phyloP scores from a whole-genome alignment of 2,329 filamentous ascomycete species.

The Colletotrichum eremochloae region DNA sequence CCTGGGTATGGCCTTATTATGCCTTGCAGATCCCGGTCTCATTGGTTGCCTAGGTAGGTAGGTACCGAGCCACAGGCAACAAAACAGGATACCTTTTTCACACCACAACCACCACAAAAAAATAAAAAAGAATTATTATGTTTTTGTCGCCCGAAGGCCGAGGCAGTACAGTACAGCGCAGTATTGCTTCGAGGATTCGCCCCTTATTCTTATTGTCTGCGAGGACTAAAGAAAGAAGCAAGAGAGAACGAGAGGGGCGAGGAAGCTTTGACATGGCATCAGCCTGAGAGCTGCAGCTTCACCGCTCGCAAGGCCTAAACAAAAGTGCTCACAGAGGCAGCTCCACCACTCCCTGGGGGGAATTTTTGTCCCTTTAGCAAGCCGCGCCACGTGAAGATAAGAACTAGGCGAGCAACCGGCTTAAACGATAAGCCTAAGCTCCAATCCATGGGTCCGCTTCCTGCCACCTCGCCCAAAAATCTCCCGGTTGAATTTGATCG shows the following conservation, averaged over 20 bases:
- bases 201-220: not conserved
- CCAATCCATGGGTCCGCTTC: conserved; percentile 35
- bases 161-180: not conserved
- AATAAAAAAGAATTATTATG: too few relatives aligned
- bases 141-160: not conserved
- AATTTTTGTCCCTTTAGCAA: conserved; percentile 8
- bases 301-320: conserved; percentile 21
- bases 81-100: too few relatives aligned
- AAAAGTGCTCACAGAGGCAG: conserved; percentile 17
- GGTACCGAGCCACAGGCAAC: too few relatives aligned
- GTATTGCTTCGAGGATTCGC: not conserved
- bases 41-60: not conserved
- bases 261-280: conserved; percentile 3
- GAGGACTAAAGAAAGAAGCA: not conserved
- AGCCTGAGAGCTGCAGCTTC: conserved; percentile 29
- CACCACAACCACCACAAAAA: too few relatives aligned
- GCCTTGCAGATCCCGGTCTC: conserved; percentile 4
- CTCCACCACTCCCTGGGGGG: not conserved
- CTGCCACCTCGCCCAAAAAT: conserved; percentile 42
- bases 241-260: not conserved
- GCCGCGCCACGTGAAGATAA: conserved; percentile 40
- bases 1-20: not conserved
- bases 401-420: conserved; percentile 17
- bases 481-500: conserved; percentile 34
- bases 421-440: conserved; percentile 38